These are phyloP conservation scores for Corrigiola litoralis DNA, from an alignment of 179 eudicot genomes.

Conservation along the genomic window DNA sequence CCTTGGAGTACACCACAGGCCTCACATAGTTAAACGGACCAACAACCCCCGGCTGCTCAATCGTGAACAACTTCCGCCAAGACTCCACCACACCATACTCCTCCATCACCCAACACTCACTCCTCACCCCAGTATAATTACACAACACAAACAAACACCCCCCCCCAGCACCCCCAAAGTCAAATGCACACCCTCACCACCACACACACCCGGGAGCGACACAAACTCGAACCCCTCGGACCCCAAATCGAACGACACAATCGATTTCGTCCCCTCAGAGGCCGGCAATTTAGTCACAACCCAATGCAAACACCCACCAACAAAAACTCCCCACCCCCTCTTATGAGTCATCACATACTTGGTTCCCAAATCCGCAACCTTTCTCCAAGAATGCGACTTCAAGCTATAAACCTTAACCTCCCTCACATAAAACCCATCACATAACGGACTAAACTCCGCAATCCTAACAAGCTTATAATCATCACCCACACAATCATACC, in stretches of 20 bases:
- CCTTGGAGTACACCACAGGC: neutral
- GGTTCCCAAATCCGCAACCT: neutral
- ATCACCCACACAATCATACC: slow-evolving; percentile 15
- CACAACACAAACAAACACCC: neutral
- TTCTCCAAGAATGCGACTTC: neutral
- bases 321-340: neutral
- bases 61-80: slow-evolving; percentile 3
- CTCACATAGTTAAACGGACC: slow-evolving; percentile 1
- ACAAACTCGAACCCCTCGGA: neutral
- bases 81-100: slow-evolving; percentile 10
- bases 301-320: neutral
- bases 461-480: slow-evolving; percentile 7
- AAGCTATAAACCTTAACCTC: neutral
- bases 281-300: neutral
- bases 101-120: slow-evolving; percentile 4
- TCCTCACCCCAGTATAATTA: neutral
- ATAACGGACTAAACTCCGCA: neutral
- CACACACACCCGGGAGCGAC: neutral
- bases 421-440: neutral
- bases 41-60: neutral
- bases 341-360: neutral
- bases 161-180: neutral
- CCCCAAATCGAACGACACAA: neutral
- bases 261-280: neutral
- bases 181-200: neutral